Percentiles rank a stretch among this genome's conserved stretches.
These are phyloP conservation scores for Pilaira anomala DNA, from an alignment of 192 early-diverging fungal genomes.

Conservation along the genomic window DNA sequence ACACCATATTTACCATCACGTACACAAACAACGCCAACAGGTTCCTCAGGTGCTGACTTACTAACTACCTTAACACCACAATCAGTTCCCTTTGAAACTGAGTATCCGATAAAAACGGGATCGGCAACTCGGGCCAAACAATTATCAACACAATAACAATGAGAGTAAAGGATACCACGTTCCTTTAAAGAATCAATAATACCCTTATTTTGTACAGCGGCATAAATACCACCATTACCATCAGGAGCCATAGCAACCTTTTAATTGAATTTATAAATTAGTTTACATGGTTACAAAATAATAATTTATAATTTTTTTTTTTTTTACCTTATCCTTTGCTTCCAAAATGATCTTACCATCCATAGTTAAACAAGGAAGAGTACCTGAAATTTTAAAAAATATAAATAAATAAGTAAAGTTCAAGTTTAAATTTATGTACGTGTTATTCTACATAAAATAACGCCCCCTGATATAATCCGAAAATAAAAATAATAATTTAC, in stretches of 20 bases:
- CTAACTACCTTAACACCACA: constrained; percentile 95
- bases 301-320: background rate
- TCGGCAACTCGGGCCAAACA: constrained; percentile 95
- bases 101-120: constrained; percentile 94
- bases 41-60: constrained; percentile 81
- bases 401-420: constrained; percentile 11
- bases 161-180: constrained; percentile 84
- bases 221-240: constrained; percentile 95
- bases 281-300: background rate
- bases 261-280: background rate
- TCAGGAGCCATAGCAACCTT: constrained; percentile 80
- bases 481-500: constrained; percentile 23
- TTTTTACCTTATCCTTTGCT: constrained; percentile 51
- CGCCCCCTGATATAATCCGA: constrained; percentile 4
- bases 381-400: constrained; percentile 44
- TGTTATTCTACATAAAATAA: too few species aligned
- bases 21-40: constrained; percentile 93
- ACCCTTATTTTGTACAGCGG: constrained; percentile 80
- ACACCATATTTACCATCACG: constrained; percentile 81
- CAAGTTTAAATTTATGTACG: background rate
- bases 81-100: constrained; percentile 81
- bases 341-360: constrained; percentile 96
- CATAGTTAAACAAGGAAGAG: constrained; percentile 85
- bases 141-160: constrained; percentile 98
- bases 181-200: constrained; percentile 75